A percentile compares a stretch with the other conserved stretches of the same genome.
Conservation (phyloP, 1,284 basidiomycete species). For the Ustilago xerochloae region DNA sequence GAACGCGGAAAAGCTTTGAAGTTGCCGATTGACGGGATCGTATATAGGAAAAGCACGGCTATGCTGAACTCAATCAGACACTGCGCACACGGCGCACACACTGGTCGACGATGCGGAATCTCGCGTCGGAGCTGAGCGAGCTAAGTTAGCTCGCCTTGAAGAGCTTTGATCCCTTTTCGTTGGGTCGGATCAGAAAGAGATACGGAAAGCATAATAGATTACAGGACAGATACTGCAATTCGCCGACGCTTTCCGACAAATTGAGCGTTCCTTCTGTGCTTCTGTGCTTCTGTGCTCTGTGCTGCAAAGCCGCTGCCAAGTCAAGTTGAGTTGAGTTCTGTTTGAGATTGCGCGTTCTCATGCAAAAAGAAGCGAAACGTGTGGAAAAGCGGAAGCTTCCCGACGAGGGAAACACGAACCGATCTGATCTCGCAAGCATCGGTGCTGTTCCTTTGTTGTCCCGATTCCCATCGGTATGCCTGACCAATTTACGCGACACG, state of each 20-base stretch:
- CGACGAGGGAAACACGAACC: not conserved
- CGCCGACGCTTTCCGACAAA: not conserved
- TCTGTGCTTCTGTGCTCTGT: not conserved
- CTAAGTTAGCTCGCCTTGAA: too few relatives aligned
- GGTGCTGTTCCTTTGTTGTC: not conserved
- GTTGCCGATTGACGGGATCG: not conserved
- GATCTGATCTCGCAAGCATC: not conserved
- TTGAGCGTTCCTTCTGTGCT: not conserved
- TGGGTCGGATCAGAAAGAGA: not conserved
- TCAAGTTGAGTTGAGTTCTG: too few relatives aligned
- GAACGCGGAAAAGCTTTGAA: not conserved
- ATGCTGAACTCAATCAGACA: too few relatives aligned
- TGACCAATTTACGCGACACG: conserved; percentile 35
- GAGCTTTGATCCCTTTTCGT: too few relatives aligned
- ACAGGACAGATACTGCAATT: not conserved
- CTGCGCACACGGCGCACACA: too few relatives aligned
- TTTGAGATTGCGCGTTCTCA: not conserved
- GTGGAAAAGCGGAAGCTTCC: not conserved
- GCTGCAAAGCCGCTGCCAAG: not conserved
- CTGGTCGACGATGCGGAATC: not conserved
- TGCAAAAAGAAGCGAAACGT: not conserved
- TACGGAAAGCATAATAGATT: too few relatives aligned
- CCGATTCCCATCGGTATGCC: not conserved
- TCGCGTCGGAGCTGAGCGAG: too few relatives aligned
- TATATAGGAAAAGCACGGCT: not conserved